Percentiles rank a stretch among this genome's conserved stretches.
Conservation (phyloP, 768 basidiomycete species). For the Pholiota microspora region DNA sequence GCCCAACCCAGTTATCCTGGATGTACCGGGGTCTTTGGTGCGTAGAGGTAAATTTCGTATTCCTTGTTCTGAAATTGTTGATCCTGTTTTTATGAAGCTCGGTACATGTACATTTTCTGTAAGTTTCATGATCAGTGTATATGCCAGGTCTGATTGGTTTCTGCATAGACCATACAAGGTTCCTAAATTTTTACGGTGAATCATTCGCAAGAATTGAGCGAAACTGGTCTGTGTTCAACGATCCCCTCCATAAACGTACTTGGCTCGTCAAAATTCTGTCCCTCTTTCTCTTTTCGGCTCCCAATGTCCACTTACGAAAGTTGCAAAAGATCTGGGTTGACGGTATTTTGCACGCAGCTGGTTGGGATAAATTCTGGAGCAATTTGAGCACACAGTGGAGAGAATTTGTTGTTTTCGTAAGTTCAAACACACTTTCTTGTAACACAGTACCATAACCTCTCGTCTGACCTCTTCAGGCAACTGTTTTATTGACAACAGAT, state of each 20-base stretch:
- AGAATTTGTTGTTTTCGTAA: slow-evolving; percentile 51
- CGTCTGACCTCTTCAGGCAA: slow-evolving; percentile 35
- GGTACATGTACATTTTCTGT: slow-evolving; percentile 45
- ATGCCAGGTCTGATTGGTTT: background rate
- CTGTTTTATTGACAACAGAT: slow-evolving; percentile 57
- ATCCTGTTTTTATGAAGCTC: too few species aligned
- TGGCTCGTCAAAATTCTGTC: slow-evolving; percentile 35
- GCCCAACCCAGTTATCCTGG: slow-evolving; percentile 21
- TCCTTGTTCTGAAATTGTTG: too few species aligned
- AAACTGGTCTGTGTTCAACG: slow-evolving; percentile 39
- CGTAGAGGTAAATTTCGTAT: too few species aligned
- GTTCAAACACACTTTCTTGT: slow-evolving; percentile 17
- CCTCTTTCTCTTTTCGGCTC: slow-evolving; percentile 47
- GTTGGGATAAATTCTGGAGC: slow-evolving; percentile 43
- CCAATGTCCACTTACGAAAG: slow-evolving; percentile 41
- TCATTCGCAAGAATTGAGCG: slow-evolving; percentile 42
- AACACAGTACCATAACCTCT: background rate
- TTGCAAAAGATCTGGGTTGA: slow-evolving; percentile 53
- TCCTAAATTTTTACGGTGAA: slow-evolving; percentile 47
- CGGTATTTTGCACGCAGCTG: slow-evolving; percentile 32
- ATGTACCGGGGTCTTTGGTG: slow-evolving; percentile 26
- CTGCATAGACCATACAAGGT: slow-evolving; percentile 33
- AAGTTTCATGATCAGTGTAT: slow-evolving; percentile 4
- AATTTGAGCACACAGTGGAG: slow-evolving; percentile 49
- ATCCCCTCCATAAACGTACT: slow-evolving; percentile 27